Evolutionary conservation across 768 basidiomycete genomes (phyloP).

Genomic region (Pleurotus sapidus): DNA sequence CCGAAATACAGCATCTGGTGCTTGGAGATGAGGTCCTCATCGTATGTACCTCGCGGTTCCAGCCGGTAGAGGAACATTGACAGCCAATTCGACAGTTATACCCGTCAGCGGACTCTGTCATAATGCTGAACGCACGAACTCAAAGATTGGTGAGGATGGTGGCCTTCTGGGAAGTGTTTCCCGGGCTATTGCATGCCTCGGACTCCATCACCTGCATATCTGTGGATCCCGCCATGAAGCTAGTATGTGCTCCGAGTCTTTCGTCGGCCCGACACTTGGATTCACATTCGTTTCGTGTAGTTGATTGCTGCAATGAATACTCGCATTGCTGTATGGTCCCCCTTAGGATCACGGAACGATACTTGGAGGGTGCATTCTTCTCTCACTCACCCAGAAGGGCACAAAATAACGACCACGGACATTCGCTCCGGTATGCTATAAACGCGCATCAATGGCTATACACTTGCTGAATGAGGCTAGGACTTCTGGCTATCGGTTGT

Average conservation of each 20-base stretch:
- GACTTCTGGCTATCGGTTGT: constrained; percentile 72
- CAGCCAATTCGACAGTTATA: constrained; percentile 49
- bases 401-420: constrained; percentile 60
- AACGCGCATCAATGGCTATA: constrained; percentile 5
- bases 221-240: constrained; percentile 77
- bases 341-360: constrained; percentile 60
- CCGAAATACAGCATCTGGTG: constrained; percentile 53
- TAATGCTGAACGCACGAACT: constrained; percentile 68
- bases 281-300: constrained; percentile 33
- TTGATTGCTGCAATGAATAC: constrained; percentile 69
- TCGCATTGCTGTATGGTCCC: constrained; percentile 76
- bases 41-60: constrained; percentile 36
- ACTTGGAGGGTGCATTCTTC: constrained; percentile 84
- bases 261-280: constrained; percentile 1
- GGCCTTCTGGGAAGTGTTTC: constrained; percentile 81
- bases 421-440: constrained; percentile 64
- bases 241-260: constrained; percentile 49
- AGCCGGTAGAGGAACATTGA: not conserved
- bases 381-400: constrained; percentile 55
- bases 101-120: constrained; percentile 64
- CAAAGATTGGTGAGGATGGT: constrained; percentile 68
- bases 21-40: constrained; percentile 55
- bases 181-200: constrained; percentile 44
- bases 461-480: constrained; percentile 39
- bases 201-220: constrained; percentile 54